Conservation (phyloP, 345 rosid species). For the Iberis pinnata region DNA sequence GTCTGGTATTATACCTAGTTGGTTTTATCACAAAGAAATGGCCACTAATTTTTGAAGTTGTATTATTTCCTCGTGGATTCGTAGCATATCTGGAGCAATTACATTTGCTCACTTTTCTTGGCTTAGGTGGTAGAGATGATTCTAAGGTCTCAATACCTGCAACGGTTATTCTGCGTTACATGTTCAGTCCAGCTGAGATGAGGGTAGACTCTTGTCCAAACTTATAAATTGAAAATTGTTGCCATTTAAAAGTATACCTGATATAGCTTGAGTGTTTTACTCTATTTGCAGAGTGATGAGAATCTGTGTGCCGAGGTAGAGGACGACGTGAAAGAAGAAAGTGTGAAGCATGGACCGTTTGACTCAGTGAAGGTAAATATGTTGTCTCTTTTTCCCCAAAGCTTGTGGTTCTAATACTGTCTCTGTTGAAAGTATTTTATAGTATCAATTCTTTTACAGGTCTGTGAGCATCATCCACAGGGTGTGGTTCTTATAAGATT, state of each 20-base stretch:
- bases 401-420: too few relatives aligned
- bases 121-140: conserved; percentile 89
- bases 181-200: conserved; percentile 85
- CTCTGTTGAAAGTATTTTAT: too few relatives aligned
- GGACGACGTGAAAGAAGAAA: conserved; percentile 80
- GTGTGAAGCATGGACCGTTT: conserved; percentile 70
- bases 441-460: too few relatives aligned
- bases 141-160: conserved; percentile 70
- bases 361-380: conserved; percentile 80
- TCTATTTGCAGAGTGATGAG: conserved; percentile 62
- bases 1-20: too few relatives aligned
- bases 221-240: background rate
- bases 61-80: too few relatives aligned
- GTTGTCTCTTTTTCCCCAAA: too few relatives aligned
- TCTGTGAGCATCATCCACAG: conserved; percentile 80
- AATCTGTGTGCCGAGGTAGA: conserved; percentile 60
- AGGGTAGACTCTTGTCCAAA: conserved; percentile 41
- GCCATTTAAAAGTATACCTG: background rate
- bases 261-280: conserved; percentile 1
- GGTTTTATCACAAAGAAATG: too few relatives aligned
- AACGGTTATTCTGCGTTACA: conserved; percentile 70
- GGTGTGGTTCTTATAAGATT: conserved; percentile 83
- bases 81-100: too few relatives aligned
- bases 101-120: background rate
- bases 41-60: too few relatives aligned